Base-by-base conservation (phyloP, 2,329 filamentous ascomycete species). In the Myriosclerotinia curreyana region DNA sequence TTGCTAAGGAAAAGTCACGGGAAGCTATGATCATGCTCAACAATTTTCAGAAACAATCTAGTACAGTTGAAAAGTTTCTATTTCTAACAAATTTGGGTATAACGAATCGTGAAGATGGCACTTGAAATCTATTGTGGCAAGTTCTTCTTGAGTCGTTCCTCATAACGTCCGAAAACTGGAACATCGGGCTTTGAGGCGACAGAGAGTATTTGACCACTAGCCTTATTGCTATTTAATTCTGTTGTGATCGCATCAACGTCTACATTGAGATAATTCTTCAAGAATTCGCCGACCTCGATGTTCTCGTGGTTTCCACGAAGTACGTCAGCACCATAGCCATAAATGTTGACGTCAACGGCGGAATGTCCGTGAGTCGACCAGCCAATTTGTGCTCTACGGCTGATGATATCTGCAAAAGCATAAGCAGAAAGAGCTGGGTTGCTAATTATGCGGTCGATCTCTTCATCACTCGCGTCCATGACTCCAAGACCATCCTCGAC, bases 341-440 rank as follows among this genome's bases (percentile, higher is more conserved):
- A 99, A 69, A 99, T 91, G 76, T 99, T 99, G 56, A 99, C 95
- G 74, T 99, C 95, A 9, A 95, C 92, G 60, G 89, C 95, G 25
- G 88, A 90, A 78, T 99, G 95, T 36, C 95, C 95, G 75, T 97
- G 94, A 0, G 93, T 96, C 68, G 85, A 88, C 95, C 95, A 99
- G 17, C 95, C 96, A 51, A 96, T 85, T 73, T 96, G 92, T 1
- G 93, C 91, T 66, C 95, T 86, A 5, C 90, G 83, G 70, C 91
- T 96, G 70, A 98, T 85, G 80, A 99, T 94, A 72, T 91, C 87
- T 0, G 92, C 87, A 74, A 98, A 90, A 2, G 83, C 79, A 4
- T 81, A 76, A 40, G 81, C 78, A 14, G 87, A 82, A 4, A 77
- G 76, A 1, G 79, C 79, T 0, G 87, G 84, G 34, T 82, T 77